Percentiles rank a stretch among this genome's conserved stretches.
phyloP scores from a whole-genome alignment of 2,329 filamentous ascomycete species.

The Chaetothyriales sp. region DNA sequence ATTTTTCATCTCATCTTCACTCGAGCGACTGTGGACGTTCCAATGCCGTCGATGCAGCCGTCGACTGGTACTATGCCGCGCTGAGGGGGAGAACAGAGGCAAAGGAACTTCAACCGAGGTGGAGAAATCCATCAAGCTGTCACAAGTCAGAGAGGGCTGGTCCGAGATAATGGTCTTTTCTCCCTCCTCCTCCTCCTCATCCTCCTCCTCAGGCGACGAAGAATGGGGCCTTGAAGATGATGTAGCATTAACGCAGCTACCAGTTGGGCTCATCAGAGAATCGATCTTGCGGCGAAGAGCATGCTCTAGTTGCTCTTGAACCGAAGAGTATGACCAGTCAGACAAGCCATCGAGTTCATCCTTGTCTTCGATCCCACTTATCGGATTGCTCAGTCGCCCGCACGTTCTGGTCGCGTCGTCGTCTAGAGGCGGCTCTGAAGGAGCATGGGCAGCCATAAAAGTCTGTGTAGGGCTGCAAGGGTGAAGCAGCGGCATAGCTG shows the following conservation, averaged over 20 bases:
- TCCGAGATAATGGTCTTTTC: background rate
- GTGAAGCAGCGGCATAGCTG: constrained; percentile 18
- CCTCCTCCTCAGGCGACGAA: background rate
- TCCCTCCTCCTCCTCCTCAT: background rate
- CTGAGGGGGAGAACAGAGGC: background rate
- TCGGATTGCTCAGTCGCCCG: too few species aligned
- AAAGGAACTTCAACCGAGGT: background rate
- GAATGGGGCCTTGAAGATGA: background rate
- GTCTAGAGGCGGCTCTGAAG: background rate
- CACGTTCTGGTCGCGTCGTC: background rate
- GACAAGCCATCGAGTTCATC: background rate
- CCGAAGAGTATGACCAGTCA: background rate
- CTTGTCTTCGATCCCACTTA: background rate
- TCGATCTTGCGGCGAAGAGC: background rate
- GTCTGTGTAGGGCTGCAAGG: background rate
- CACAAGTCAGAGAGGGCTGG: background rate
- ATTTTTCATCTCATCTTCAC: background rate
- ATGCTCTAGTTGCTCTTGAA: background rate
- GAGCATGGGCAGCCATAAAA: background rate
- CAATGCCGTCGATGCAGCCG: background rate
- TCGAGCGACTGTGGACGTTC: background rate
- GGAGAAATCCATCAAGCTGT: background rate
- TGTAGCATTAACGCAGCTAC: background rate
- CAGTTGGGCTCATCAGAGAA: background rate
- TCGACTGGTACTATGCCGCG: background rate